Evolutionary conservation across 768 basidiomycete species (phyloP).

Genomic region (Paxillus ammoniavirescens): DNA sequence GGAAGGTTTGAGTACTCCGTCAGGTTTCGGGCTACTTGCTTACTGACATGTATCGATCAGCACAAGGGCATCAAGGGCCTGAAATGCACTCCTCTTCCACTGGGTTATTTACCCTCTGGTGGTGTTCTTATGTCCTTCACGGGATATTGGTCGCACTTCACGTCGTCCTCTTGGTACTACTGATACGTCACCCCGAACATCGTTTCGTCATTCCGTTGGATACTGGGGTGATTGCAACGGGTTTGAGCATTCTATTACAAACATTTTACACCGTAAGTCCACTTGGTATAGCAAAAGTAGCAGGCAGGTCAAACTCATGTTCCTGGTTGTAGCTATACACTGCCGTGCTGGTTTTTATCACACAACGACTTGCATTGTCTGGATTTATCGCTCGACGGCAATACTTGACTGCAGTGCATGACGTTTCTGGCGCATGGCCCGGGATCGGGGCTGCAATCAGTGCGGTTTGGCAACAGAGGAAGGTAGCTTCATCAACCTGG

Average conservation of each 20-base stretch:
- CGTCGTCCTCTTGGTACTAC: neutral
- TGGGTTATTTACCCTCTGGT: neutral
- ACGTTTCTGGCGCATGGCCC: conserved; percentile 18
- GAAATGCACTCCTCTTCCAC: neutral
- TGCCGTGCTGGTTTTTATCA: conserved; percentile 17
- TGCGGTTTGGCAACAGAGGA: conserved; percentile 15
- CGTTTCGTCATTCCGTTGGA: neutral
- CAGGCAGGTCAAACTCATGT: neutral
- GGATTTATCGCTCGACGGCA: neutral
- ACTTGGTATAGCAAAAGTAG: neutral
- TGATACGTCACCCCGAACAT: neutral
- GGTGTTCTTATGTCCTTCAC: neutral
- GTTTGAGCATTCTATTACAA: neutral
- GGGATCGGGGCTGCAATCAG: conserved; percentile 18
- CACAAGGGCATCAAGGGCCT: too few species aligned
- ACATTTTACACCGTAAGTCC: conserved; percentile 2
- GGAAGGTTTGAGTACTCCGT: neutral
- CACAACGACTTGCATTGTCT: conserved; percentile 16
- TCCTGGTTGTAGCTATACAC: conserved; percentile 12
- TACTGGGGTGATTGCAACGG: neutral
- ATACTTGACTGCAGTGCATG: conserved; percentile 19
- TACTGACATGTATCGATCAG: too few species aligned
- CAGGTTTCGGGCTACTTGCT: neutral
- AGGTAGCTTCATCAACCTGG: conserved; percentile 8
- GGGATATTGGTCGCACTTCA: neutral